Base-by-base conservation (phyloP, 106 monocot species). In the Dioscorea dumetorum region DNA sequence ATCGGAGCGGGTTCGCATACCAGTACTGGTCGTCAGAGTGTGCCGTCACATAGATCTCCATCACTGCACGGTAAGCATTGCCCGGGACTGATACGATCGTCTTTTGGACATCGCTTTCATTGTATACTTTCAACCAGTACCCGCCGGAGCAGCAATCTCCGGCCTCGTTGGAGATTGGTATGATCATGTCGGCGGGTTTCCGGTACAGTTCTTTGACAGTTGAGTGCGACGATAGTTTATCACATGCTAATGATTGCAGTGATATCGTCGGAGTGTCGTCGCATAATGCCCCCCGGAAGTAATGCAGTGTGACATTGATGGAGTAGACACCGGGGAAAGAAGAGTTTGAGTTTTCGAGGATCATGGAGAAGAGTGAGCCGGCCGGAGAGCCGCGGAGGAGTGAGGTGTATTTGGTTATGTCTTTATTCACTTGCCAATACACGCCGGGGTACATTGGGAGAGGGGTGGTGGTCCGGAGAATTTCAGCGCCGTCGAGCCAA, bases 401-500 rank as follows among this genome's bases (percentile, higher is more conserved):
- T 15, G 87, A 59, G 8, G 83, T 63, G 71, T 80, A 83, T 13
- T 71, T 73, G 16, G 82, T 81, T 20, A 87, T 32, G 63, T 87
- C 87, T 60, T 87, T 87, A 41, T 65, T 74, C 19, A 83, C 70
- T 24, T 32, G 64, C 87, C 87, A 87, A 77, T 64, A 66, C 23
- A 87, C 74, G 18, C 74, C 77, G 12, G 74, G 49, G 50, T 64
- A 58, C 11, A 60, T 58, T 22, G 82, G 50, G 60, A 67, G 73
- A 17, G 87, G 80, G 23, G 87, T 87, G 52, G 74, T 74, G 77
- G 85, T 81, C 28, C 85, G 74, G 19, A 85, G 78, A 28, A 85
- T 17, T 72, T 85, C 85, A 18, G 71, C 81, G 54, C 78, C 78
- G 24, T 76, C 68, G 60, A 85, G 18, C 85, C 85, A 85, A 17